A percentile compares a stretch with the other conserved stretches of the same genome.
phyloP scores from a whole-genome alignment of 2,329 filamentous ascomycete genomes.

The Talaromyces sp. region DNA sequence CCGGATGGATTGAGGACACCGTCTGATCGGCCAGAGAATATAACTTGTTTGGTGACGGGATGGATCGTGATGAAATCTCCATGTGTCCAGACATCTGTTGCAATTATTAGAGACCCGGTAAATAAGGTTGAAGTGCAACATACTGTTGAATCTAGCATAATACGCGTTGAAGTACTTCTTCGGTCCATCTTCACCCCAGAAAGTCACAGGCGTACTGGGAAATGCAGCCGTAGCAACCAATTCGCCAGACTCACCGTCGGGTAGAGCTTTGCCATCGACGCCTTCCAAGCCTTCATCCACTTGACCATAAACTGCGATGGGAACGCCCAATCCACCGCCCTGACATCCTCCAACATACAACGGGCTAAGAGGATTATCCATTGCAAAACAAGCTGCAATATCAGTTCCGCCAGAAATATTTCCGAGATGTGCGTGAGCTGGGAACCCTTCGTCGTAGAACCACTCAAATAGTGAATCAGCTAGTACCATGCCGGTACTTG shows the following conservation, averaged over 20 bases:
- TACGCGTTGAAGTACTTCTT: slow-evolving; percentile 54
- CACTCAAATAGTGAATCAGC: slow-evolving; percentile 74
- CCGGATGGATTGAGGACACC: slow-evolving; percentile 78
- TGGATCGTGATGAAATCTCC: slow-evolving; percentile 75
- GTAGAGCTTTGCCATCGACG: slow-evolving; percentile 50
- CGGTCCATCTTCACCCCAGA: slow-evolving; percentile 55
- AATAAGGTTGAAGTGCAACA: not conserved
- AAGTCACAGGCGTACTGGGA: slow-evolving; percentile 69
- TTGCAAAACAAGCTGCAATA: slow-evolving; percentile 48
- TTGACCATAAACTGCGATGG: slow-evolving; percentile 59
- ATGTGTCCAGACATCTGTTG: slow-evolving; percentile 68
- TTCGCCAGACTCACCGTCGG: slow-evolving; percentile 68
- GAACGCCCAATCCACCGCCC: slow-evolving; percentile 52
- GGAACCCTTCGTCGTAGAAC: slow-evolving; percentile 73
- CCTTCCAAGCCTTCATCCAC: slow-evolving; percentile 46
- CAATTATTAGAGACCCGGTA: not conserved
- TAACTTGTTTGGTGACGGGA: slow-evolving; percentile 58
- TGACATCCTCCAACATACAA: slow-evolving; percentile 60
- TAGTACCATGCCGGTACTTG: slow-evolving; percentile 77
- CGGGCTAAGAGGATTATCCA: slow-evolving; percentile 65
- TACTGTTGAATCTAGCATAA: slow-evolving; percentile 57
- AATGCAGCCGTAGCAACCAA: slow-evolving; percentile 69
- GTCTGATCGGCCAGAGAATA: slow-evolving; percentile 49
- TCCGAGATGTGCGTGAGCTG: slow-evolving; percentile 60
- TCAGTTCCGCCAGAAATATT: slow-evolving; percentile 80